Evolutionary conservation across 805 yeast genomes (phyloP), one percentile per base, ranked within the genome.

Genomic region (Peterozyma xylosa): DNA sequence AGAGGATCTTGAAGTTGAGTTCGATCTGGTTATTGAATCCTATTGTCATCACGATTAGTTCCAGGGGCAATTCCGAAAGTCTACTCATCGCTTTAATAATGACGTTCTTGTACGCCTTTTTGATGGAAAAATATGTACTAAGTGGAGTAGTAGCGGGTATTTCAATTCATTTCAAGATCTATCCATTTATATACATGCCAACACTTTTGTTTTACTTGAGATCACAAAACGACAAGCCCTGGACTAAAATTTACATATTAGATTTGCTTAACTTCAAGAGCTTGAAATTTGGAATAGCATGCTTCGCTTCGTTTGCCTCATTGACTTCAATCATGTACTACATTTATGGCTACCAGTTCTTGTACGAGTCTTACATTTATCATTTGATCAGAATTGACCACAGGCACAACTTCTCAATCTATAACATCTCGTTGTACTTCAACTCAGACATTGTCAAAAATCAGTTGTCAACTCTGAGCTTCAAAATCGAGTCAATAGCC

Each of bases 21-120:
- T 61, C 82, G 2, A 64, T 91, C 5, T 93, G 98, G 98, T 68
- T 93, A 15, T 68, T 88, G 52, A 93, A 93, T 58, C 98, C 99
- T 13, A 86, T 93, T 93, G 98, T 90, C 0, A 78, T 83, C 30
- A 88, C 96, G 1, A 93, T 93, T 40, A 81, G 91, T 50, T 88
- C 97, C 0, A 70, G 99, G 38, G 99, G 99, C 1, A 86, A 93
- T 27, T 84, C 96, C 0, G 99, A 93, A 56, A 89, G 96, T 48
- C 71, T 93, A 1, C 62, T 93, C 38, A 87, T 95, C 2, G 89
- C 86, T 30, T 66, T 91, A 51, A 74, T 89, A 3, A 74, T 88
- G 71, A 57, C 72, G 7, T 64, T 80, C 36, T 54, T 86, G 0
- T 79, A 76, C 53, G 64, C 57, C 35, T 55, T 81, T n/a, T 46